Base-by-base conservation (phyloP, 2,329 filamentous ascomycete species). In the Diaporthe caulivora region DNA sequence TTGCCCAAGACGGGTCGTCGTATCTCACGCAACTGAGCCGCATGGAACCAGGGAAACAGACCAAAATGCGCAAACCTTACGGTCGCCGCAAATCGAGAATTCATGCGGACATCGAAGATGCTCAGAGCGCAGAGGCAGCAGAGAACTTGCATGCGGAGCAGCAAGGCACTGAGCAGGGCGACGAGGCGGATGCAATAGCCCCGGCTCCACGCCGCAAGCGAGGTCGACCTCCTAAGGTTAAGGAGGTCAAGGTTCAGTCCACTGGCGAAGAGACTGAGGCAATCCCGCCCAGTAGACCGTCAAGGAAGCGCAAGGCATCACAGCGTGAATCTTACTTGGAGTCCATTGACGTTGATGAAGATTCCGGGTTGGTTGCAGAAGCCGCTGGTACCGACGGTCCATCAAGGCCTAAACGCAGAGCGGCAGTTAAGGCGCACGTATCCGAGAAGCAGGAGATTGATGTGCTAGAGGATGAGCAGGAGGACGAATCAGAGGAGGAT, bases 281-380 rank as follows among this genome's bases (percentile, higher is more conserved):
- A 7, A 17, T 29, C 24, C 31, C 34, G 3, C 18, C 37, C 42
- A 11, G 24, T 7, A 57, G 58, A 67, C 37, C 54, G 21, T 70
- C 53, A 7, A 68, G 62, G 60, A 73, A 68, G 62, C 74, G 74
- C 68, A 75, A 71, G 54, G 74, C 74, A n/a, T 40, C 71, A 11
- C 60, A 71, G 0, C 60, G 53, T 42, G 68, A 49, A 24, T 71
- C 71, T 17, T 73, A 73, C 15, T 26, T 62, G 26, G 74, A 67
- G 13, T 31, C 37, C n/a, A 29, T 37, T 49, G 60, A 54, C n/a
- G 11, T 53, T n/a, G 31, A 55, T n/a, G 64, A 62, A 44, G 18
- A 51, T 21, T 4, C 47, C 6, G 34, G 24, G 11, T 11, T 42
- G 21, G 69, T 53, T 31, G 64, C 40, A 31, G 44, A 44, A 8